Conservation (phyloP, 805 yeast genomes). For the Tetrapisispora phaffii region DNA sequence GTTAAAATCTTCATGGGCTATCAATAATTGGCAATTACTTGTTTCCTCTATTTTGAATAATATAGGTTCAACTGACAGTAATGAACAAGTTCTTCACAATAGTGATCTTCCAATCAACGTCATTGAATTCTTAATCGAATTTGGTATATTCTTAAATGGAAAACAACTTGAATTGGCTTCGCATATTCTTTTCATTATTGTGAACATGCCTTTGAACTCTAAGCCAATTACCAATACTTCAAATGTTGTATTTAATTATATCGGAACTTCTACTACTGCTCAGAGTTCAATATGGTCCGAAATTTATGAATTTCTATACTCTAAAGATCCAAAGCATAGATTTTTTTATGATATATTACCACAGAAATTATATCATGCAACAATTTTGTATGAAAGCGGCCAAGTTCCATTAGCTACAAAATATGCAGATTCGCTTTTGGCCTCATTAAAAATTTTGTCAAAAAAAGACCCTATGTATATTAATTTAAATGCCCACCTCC, state of each 20-base stretch:
- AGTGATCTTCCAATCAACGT: conserved; percentile 19
- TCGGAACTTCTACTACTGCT: conserved; percentile 33
- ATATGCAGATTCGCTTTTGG: conserved; percentile 45
- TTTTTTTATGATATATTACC: conserved; percentile 46
- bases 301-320: conserved; percentile 45
- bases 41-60: conserved; percentile 34
- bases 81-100: background rate
- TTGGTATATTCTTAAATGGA: conserved; percentile 39
- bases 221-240: conserved; percentile 19
- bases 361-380: conserved; percentile 59
- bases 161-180: conserved; percentile 31
- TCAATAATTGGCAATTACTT: conserved; percentile 42
- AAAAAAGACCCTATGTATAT: conserved; percentile 31
- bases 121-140: conserved; percentile 38
- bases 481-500: conserved; percentile 27
- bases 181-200: conserved; percentile 38
- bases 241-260: conserved; percentile 31
- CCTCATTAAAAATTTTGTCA: conserved; percentile 32
- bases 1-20: conserved; percentile 39
- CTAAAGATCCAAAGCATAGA: conserved; percentile 26
- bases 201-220: conserved; percentile 37
- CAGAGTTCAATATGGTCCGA: conserved; percentile 53
- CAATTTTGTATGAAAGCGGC: conserved; percentile 60
- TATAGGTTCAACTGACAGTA: conserved; percentile 2
- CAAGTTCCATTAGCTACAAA: conserved; percentile 46